Base-by-base conservation (phyloP, 73 alveolate species). In the Paraurostyla sp. region DNA sequence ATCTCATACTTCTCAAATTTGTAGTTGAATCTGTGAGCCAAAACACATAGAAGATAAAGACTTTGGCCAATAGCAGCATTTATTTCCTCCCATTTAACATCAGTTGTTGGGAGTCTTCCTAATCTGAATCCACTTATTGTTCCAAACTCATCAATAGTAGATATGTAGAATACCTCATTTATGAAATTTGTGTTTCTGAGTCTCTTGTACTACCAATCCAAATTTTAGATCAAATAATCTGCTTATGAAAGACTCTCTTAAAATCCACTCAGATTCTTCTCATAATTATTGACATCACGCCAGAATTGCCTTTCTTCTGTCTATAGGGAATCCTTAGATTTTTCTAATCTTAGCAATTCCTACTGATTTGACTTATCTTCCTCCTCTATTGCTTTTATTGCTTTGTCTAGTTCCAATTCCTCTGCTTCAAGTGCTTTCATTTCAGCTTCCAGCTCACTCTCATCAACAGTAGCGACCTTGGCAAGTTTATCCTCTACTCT, bases 121-220 rank as follows among this genome's bases (percentile, higher is more conserved):
- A 92, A 83, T 45, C 97, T 76, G 23, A 92, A 88, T 56, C 97
- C 97, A 27, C 91, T 41, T 30, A 92, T 92, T 22, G 94, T 92
- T 30, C 94, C 97, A 59, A 88, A 88, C 63, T 92, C 94, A 52
- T 87, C 93, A 6, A 29, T 52, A 13, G 93, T 78, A 22, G 76
- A 42, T 22, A 92, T 92, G 62, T 80, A 46, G 50, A 92, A 92
- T 4, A 92, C 84, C 65, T 92, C 97, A 54, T 88, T 88, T 11
- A 92, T 58, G 41, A 92, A 93, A 65, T 92, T 92, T 41, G 89
- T 91, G 60, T 62, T 88, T 30, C 65, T 63, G 51, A 88, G 80
- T 30, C 71, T 23, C 33, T 78, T 58, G 43, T 71, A 81, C 35
- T 89, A 46, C 49, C 56, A 58, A 60, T 80, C 63, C 49, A 80